Evolutionary conservation across 148 eudicot genomes (phyloP).

Genomic region (Cornus florida): DNA sequence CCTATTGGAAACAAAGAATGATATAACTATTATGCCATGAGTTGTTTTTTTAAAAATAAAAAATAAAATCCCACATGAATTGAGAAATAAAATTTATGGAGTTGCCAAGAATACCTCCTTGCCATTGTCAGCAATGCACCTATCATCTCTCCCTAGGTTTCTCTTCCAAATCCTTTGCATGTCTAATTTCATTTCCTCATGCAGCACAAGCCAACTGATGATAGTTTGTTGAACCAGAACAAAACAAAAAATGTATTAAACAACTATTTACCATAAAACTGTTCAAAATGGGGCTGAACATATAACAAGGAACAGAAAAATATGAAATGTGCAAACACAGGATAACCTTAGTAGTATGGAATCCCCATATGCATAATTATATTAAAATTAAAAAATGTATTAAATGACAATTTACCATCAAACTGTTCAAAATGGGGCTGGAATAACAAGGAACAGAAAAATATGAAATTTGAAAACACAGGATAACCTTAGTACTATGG

Average conservation of each 20-base stretch:
- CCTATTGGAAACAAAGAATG: conserved; percentile 41
- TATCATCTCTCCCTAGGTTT: conserved; percentile 97
- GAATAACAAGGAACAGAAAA: too few relatives aligned
- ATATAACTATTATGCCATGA: neutral
- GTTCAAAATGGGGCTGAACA: neutral
- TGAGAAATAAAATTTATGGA: neutral
- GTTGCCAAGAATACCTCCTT: conserved; percentile 67
- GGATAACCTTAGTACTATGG: too few relatives aligned
- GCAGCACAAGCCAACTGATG: conserved; percentile 80
- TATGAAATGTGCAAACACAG: neutral
- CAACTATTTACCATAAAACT: neutral
- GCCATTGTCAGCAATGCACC: conserved; percentile 94
- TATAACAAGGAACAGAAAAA: neutral
- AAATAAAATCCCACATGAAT: neutral
- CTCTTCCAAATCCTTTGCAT: conserved; percentile 99
- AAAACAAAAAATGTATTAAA: neutral
- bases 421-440: too few relatives aligned
- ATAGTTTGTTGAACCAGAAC: conserved; percentile 10
- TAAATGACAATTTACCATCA: too few relatives aligned
- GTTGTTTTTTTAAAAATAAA: too few relatives aligned
- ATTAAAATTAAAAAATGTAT: neutral
- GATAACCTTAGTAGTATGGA: neutral
- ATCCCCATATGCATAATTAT: neutral
- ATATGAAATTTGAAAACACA: too few relatives aligned
- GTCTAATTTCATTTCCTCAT: conserved; percentile 94